A percentile compares a stretch with the other conserved stretches of the same genome.
Conservation (phyloP, 2,329 filamentous ascomycete genomes). For the Falciphora oryzae region DNA sequence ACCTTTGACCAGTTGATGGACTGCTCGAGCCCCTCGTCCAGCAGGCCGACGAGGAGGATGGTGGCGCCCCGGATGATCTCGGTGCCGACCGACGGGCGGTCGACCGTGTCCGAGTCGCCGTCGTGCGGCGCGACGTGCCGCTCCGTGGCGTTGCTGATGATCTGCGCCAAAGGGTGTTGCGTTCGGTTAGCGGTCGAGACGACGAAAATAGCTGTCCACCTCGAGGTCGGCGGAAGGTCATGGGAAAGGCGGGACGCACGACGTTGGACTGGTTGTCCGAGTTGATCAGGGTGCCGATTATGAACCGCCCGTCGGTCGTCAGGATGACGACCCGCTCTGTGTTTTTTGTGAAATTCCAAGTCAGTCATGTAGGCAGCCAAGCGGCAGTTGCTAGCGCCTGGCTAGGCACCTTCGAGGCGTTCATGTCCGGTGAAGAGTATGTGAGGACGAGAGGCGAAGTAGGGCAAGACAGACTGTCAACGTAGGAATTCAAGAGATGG, state of each 20-base stretch:
- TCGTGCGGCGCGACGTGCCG: conserved; percentile 84
- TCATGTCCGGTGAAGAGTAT: too few relatives aligned
- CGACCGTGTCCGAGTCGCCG: conserved; percentile 72
- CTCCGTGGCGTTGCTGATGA: conserved; percentile 39
- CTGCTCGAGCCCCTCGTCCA: conserved; percentile 83
- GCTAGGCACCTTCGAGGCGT: neutral
- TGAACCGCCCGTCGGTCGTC: conserved; percentile 84
- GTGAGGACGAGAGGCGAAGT: too few relatives aligned
- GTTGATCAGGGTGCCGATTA: conserved; percentile 75
- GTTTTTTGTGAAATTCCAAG: neutral
- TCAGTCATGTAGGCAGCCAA: neutral
- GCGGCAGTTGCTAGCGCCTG: neutral
- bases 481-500: conserved; percentile 23
- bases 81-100: conserved; percentile 70
- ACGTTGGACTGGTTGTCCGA: conserved; percentile 92
- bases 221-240: neutral
- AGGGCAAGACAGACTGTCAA: conserved; percentile 23
- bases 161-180: neutral
- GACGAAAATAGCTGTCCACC: neutral
- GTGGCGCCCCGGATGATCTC: conserved; percentile 94
- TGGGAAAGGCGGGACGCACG: conserved; percentile 32
- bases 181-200: neutral
- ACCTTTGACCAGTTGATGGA: conserved; percentile 94
- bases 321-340: conserved; percentile 87
- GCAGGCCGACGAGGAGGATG: conserved; percentile 80